Base-by-base conservation (phyloP, 768 basidiomycete genomes). In the Mycena amicta region DNA sequence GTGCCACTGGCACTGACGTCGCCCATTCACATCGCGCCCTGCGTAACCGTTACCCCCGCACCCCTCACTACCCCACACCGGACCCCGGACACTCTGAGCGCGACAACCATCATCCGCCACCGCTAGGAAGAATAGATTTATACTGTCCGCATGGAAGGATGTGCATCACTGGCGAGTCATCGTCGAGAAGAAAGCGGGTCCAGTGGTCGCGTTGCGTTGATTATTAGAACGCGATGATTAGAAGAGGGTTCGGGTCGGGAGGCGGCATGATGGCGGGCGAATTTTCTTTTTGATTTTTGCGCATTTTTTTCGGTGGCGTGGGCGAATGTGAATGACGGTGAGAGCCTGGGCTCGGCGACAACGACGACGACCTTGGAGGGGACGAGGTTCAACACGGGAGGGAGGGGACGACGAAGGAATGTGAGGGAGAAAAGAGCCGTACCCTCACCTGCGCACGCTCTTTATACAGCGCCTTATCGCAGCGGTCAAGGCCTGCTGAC, bases 391-490 rank as follows among this genome's bases (percentile, higher is more conserved):
- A 28, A 37, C 13, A 54, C n/a, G 33, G 29, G 37, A 37, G 55
- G 31, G 40, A 25, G 51, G 37, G 18, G 52, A 18, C 20, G 41
- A 41, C 22, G 33, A 22, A n/a, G 49, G 18, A 23, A 41, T 43
- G 51, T 16, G 50, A 16, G 40, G 43, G 49, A 20, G 60, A 46
- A 61, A 61, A 50, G 43, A 45, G 43, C 28, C n/a, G 46, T 15
- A 29, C 29, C 22, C 30, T 41, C 13, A 20, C 15, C 37, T 33
- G n/a, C 15, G 40, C 43, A 29, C 23, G 43, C 43, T 3, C 56
- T 57, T 62, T 62, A 62, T 62, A 57, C 56, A 45, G 15, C 52
- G 30, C 52, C 55, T 52, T 61, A 62, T 54, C 61, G 50, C 61
- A 61, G 56, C 51, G n/a, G n/a, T 61, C 55, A 61, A 55, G 37